Base-by-base conservation (phyloP, 768 basidiomycete species). In the Tylopilus felleus region DNA sequence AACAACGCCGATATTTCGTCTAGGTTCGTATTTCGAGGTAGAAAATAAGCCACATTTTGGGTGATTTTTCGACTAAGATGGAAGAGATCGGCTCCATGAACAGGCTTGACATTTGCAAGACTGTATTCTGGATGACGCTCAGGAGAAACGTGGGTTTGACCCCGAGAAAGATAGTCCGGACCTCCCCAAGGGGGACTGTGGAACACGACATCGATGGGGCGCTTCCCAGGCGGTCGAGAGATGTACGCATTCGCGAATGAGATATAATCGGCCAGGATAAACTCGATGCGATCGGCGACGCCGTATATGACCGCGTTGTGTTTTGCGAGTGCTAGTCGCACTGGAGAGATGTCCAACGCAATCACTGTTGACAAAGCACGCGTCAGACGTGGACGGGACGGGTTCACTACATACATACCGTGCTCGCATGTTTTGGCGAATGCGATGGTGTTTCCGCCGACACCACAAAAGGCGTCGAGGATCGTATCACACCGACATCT, bases 101-200 rank as follows among this genome's bases (percentile, higher is more conserved):
- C 78, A 0, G 96, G 97, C 28, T 80, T 77, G 45, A 96, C 85
- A 5, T 78, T 79, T 1, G 82, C 73, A 7, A 99, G 80, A 3
- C 81, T 80, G 72, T 88, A 98, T 25, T 78, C 75, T 9, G 80
- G 76, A 56, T 83, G 77, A 6, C 60, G 61, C 49, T 68, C 66
- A 8, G 35, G 10, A 8, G 36, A 45, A n/a, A 46, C 9, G 3
- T 55, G 13, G 6, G 27, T 27, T 36, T 42, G 51, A 7, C 55
- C 52, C 25, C 43, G 58, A 39, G 74, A 64, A 36, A 90, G 73
- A 60, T 91, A 92, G 1, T 77, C 76, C 4, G 86, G 89, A n/a
- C 91, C 90, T 55, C 95, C 95, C 95, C 95, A 97, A 0, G 95
- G 95, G 1, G 95, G 94, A 59, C 92, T 94, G 44, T 97, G 82